phyloP scores from a whole-genome alignment of 208 protist species.

The Naegleria fowleri region DNA sequence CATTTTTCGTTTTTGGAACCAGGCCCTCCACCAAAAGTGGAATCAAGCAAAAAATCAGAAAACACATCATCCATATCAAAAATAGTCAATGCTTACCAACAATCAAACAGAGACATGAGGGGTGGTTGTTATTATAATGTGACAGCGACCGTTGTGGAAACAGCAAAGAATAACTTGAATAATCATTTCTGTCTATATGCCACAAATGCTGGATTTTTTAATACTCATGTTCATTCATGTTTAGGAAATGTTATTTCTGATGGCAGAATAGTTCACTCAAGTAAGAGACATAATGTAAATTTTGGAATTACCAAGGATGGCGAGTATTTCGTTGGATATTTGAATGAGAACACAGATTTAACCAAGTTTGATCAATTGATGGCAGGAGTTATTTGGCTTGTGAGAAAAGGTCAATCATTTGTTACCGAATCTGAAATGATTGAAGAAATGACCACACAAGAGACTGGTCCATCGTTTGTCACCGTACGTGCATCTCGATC shows the following conservation, averaged over 20 bases:
- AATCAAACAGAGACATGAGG: background rate
- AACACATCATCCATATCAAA: background rate
- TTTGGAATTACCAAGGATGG: conserved; percentile 15
- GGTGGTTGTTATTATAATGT: background rate
- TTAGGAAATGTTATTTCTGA: conserved; percentile 27
- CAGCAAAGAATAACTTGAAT: background rate
- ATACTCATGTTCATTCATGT: conserved; percentile 1
- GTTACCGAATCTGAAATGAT: background rate
- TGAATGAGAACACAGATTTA: background rate
- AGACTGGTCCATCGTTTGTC: conserved; percentile 5
- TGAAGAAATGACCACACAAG: conserved; percentile 10
- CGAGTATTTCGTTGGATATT: conserved; percentile 22
- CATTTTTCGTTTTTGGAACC: conserved; percentile 10
- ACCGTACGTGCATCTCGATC: background rate
- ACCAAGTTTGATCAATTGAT: conserved; percentile 17
- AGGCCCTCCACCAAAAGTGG: background rate
- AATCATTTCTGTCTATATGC: background rate
- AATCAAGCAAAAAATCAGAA: background rate
- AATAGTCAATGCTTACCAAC: background rate
- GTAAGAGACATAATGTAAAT: background rate
- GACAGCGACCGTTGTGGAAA: background rate
- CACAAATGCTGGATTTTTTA: conserved; percentile 34
- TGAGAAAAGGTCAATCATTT: conserved; percentile 24
- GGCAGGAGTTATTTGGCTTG: conserved; percentile 32
- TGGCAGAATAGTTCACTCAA: background rate